Percentiles rank a stretch among this genome's conserved stretches.
Conservation (phyloP, 345 rosid genomes). For the Conringia planisiliqua region DNA sequence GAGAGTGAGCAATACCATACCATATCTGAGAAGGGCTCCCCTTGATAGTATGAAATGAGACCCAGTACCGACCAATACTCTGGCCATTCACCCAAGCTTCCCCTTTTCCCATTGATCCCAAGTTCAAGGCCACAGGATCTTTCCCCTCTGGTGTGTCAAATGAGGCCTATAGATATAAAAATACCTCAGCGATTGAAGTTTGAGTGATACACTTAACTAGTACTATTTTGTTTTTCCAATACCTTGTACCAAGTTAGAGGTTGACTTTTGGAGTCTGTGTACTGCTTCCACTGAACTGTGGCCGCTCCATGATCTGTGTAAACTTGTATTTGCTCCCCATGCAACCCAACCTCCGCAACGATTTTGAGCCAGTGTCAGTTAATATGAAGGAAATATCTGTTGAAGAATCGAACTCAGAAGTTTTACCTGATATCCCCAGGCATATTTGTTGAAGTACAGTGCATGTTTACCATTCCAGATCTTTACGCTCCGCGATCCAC, state of each 20-base stretch:
- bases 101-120: conserved; percentile 77
- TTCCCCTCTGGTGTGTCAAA: conserved; percentile 61
- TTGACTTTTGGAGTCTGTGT: conserved; percentile 37
- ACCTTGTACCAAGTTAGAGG: conserved; percentile 88
- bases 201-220: background rate
- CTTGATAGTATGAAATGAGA: conserved; percentile 46
- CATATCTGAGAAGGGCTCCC: conserved; percentile 71
- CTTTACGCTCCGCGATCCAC: conserved; percentile 48
- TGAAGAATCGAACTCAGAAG: background rate
- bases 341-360: conserved; percentile 53
- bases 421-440: conserved; percentile 76
- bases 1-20: conserved; percentile 30
- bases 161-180: conserved; percentile 33
- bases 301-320: conserved; percentile 42
- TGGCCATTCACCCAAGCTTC: conserved; percentile 83
- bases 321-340: conserved; percentile 54
- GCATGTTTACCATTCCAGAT: conserved; percentile 31
- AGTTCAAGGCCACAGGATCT: conserved; percentile 60
- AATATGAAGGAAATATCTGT: conserved; percentile 13
- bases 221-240: conserved; percentile 9
- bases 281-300: conserved; percentile 48
- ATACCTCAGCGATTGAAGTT: background rate
- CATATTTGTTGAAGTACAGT: conserved; percentile 39
- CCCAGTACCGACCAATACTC: conserved; percentile 79
- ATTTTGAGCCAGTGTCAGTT: conserved; percentile 15